These are phyloP conservation scores for Sporothrix phasma DNA, from an alignment of 2,329 filamentous ascomycete genomes.

Conservation along the genomic window DNA sequence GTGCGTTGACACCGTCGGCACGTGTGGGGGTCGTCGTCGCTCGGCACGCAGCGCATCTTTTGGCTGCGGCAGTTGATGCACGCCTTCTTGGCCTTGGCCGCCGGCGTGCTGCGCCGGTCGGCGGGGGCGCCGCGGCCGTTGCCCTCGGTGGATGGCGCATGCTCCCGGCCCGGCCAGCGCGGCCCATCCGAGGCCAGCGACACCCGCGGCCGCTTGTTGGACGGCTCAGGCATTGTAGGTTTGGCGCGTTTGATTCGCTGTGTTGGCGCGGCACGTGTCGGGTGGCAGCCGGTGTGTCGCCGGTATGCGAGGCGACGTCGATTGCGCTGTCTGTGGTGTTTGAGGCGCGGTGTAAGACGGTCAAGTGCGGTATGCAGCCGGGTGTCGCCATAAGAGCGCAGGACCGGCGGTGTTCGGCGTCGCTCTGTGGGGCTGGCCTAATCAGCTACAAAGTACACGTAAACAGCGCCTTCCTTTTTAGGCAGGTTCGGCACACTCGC, in stretches of 20 bases:
- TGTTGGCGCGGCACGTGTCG: neutral
- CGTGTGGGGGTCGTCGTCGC: neutral
- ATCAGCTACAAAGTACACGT: no score
- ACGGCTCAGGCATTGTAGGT: neutral
- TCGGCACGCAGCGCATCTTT: conserved; percentile 17
- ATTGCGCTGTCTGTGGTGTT: neutral
- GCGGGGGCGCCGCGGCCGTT: no score
- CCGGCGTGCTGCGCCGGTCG: neutral
- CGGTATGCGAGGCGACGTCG: neutral
- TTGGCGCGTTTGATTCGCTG: neutral
- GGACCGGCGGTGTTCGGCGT: neutral
- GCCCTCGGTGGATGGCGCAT: neutral
- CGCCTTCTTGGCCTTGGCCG: conserved; percentile 12
- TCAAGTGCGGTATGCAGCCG: neutral
- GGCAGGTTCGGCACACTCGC: neutral
- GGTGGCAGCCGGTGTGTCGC: neutral
- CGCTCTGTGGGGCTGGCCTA: no score
- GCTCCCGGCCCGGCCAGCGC: neutral
- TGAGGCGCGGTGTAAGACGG: neutral
- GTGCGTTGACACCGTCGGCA: conserved; percentile 16
- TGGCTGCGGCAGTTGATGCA: conserved; percentile 16
- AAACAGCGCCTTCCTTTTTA: neutral
- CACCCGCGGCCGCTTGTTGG: neutral
- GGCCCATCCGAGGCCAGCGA: neutral
- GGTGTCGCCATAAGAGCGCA: neutral